A percentile compares a stretch with the other conserved stretches of the same genome.
Evolutionary conservation across 176 grass and related monocot species (phyloP).

Genomic region (Pharus latifolius): DNA sequence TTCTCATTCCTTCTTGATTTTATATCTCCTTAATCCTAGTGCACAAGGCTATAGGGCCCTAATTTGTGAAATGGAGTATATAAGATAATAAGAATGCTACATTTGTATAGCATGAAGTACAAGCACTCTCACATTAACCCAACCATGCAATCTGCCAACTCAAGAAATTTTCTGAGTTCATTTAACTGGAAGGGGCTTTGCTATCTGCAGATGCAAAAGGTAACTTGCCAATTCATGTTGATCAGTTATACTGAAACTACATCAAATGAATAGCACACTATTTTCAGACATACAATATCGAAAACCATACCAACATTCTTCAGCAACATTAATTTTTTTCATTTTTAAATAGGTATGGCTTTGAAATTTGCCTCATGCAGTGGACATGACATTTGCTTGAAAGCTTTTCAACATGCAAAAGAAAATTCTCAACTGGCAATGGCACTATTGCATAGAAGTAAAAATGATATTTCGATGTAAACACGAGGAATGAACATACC

Average conservation of each 20-base stretch:
- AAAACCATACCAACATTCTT: neutral
- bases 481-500: conserved; percentile 44
- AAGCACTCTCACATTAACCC: neutral
- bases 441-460: neutral
- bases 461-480: conserved; percentile 11
- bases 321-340: neutral
- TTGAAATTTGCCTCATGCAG: neutral
- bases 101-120: too few species aligned
- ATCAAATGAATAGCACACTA: neutral
- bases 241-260: neutral
- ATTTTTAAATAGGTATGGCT: neutral
- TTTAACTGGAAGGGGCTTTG: neutral
- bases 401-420: neutral
- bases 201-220: neutral
- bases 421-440: neutral
- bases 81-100: too few species aligned
- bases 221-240: neutral
- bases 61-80: too few species aligned
- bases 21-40: too few species aligned
- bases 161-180: neutral
- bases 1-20: too few species aligned
- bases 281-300: neutral
- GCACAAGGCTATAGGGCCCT: too few species aligned
- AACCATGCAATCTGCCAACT: neutral
- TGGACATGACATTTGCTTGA: neutral